Percentiles rank a stretch among this genome's conserved stretches.
Conservation (phyloP, 768 basidiomycete species). For the Roridomyces roridus region DNA sequence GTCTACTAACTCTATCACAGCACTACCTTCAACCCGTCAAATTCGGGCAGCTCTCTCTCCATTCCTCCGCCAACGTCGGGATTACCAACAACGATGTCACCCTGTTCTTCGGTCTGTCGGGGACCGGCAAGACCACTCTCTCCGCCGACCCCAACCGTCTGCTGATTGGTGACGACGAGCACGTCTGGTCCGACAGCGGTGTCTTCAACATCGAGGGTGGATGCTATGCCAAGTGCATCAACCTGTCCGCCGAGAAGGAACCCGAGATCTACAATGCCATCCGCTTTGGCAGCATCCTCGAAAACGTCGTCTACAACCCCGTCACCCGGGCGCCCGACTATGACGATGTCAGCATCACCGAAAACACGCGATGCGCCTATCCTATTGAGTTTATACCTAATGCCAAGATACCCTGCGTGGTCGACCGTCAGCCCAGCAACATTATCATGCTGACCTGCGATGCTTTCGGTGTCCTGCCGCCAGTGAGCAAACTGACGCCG, state of each 20-base stretch:
- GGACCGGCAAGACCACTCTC: conserved; percentile 98
- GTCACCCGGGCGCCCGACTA: conserved; percentile 85
- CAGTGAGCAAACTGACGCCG: conserved; percentile 89
- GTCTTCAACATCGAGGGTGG: conserved; percentile 99
- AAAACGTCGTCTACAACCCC: conserved; percentile 98
- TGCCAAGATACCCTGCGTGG: conserved; percentile 91
- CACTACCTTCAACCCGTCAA: conserved; percentile 99
- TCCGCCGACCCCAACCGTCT: conserved; percentile 94
- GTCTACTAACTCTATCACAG: conserved; percentile 40
- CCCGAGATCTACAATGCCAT: conserved; percentile 98
- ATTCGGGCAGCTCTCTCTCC: conserved; percentile 95
- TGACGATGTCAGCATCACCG: conserved; percentile 95
- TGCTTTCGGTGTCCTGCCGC: conserved; percentile 97
- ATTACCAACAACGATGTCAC: conserved; percentile 90
- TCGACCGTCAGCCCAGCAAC: conserved; percentile 87
- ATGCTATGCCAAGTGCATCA: conserved; percentile 98
- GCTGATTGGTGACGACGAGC: conserved; percentile 98
- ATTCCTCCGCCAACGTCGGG: conserved; percentile 97
- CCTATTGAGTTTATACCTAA: conserved; percentile 98
- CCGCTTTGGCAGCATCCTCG: conserved; percentile 94
- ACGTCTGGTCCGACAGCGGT: conserved; percentile 98
- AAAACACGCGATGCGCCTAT: conserved; percentile 99
- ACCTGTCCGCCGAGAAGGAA: conserved; percentile 96
- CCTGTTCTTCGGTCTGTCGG: conserved; percentile 98
- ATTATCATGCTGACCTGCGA: conserved; percentile 99